These are phyloP conservation scores for Mycena sanguinolenta DNA, from an alignment of 768 basidiomycete genomes.

Conservation along the genomic window DNA sequence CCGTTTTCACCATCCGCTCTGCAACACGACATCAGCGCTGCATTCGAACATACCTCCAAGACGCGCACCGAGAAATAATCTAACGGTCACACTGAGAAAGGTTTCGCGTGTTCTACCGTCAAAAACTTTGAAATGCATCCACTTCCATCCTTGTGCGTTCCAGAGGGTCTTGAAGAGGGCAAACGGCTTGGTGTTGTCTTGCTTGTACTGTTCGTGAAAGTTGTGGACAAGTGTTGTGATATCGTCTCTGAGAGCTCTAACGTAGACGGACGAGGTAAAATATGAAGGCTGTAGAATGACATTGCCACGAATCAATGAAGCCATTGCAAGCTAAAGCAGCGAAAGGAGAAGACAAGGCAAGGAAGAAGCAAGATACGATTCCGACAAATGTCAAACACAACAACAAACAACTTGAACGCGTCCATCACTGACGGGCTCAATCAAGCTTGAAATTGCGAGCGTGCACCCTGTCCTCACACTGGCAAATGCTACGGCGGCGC, in stretches of 20 bases:
- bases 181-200: constrained; percentile 64
- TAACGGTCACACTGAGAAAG: constrained; percentile 69
- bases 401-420: constrained; percentile 27
- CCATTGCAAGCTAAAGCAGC: constrained; percentile 49
- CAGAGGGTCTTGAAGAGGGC: constrained; percentile 79
- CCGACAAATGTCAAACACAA: background rate
- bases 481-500: constrained; percentile 69
- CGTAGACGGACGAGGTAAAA: constrained; percentile 84
- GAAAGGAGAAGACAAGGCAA: background rate
- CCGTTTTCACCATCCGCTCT: constrained; percentile 69
- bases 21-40: background rate
- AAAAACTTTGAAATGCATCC: constrained; percentile 81
- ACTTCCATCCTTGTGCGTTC: constrained; percentile 77
- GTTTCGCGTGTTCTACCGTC: constrained; percentile 74
- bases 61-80: constrained; percentile 77
- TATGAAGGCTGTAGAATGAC: constrained; percentile 78
- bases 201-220: constrained; percentile 65
- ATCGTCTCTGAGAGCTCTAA: constrained; percentile 75
- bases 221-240: constrained; percentile 64
- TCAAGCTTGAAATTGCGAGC: too few species aligned
- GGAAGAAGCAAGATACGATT: background rate
- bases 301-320: constrained; percentile 71
- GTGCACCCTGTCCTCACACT: too few species aligned
- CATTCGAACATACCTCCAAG: constrained; percentile 11
- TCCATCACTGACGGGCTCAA: too few species aligned